These are phyloP conservation scores for Alternaria ethzedia DNA, from an alignment of 2,329 filamentous ascomycete genomes.

Conservation along the genomic window DNA sequence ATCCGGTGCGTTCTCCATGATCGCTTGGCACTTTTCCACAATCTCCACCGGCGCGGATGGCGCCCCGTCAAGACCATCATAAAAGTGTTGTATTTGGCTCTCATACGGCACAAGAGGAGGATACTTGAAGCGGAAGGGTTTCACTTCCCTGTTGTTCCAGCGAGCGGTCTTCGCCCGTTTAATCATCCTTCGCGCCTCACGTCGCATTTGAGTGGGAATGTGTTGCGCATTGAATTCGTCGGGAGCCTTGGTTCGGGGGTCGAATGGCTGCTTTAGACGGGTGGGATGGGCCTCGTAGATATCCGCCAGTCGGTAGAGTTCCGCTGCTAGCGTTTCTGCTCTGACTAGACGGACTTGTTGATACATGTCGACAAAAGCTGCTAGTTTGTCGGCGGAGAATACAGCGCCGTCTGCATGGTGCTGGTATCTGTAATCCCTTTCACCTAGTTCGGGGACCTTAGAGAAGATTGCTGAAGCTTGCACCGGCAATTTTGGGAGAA, in stretches of 20 bases:
- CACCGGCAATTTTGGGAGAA: background rate
- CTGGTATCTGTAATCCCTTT: background rate
- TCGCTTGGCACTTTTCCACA: background rate
- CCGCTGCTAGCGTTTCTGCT: slow-evolving; percentile 4
- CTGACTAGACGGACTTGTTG: slow-evolving; percentile 3
- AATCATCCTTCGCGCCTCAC: background rate
- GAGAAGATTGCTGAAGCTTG: background rate
- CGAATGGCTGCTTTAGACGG: slow-evolving; percentile 11
- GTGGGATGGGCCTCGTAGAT: slow-evolving; percentile 14
- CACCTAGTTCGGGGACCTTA: background rate
- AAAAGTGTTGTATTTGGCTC: slow-evolving; percentile 4
- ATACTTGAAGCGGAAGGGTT: slow-evolving; percentile 5
- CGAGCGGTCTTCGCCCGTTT: background rate
- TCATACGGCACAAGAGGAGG: slow-evolving; percentile 17
- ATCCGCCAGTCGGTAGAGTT: slow-evolving; percentile 6
- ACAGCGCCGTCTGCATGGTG: background rate
- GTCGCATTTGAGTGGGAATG: background rate
- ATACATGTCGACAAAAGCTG: slow-evolving; percentile 1
- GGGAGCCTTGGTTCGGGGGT: background rate
- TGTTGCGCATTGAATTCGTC: slow-evolving; percentile 3
- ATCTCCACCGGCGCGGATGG: background rate
- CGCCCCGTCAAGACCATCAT: background rate
- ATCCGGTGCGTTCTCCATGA: background rate
- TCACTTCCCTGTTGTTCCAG: background rate
- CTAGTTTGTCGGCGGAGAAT: background rate